These are phyloP conservation scores for Lagerstroemia speciosa DNA, from an alignment of 345 rosid species.

Conservation along the genomic window DNA sequence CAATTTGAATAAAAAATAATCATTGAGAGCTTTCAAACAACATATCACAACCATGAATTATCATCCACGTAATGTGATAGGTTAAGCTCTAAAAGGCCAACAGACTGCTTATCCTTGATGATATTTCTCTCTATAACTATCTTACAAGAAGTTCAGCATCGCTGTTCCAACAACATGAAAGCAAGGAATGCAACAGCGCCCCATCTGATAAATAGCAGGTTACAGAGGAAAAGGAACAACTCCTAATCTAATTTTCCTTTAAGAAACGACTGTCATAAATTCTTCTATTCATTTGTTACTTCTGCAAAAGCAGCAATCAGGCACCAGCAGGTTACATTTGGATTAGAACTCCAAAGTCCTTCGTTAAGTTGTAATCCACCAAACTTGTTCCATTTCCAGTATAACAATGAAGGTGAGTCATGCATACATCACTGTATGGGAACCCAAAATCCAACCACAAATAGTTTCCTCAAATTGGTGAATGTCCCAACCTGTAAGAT, in stretches of 20 bases:
- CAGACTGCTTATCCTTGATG: background rate
- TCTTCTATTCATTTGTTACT: background rate
- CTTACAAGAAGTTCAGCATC: background rate
- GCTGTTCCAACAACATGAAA: background rate
- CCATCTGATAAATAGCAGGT: background rate
- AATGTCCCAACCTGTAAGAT: slow-evolving; percentile 69
- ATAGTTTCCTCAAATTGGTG: slow-evolving; percentile 1
- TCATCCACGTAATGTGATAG: background rate
- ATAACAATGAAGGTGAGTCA: background rate
- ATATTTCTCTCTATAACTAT: background rate
- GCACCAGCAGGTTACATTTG: background rate
- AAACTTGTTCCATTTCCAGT: background rate
- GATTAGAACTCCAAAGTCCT: background rate
- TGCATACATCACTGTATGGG: background rate
- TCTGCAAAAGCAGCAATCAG: background rate
- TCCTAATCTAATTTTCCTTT: background rate
- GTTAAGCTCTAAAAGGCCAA: background rate
- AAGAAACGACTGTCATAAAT: background rate
- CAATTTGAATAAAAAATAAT: background rate
- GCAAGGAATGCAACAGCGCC: background rate
- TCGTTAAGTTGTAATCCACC: background rate
- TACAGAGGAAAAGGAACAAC: no score
- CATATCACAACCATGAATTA: background rate
- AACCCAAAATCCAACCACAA: background rate
- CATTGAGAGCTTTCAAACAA: background rate